Percentiles rank a stretch among this genome's conserved stretches.
Conservation (phyloP, 2,329 filamentous ascomycete species). For the Penicillium expansum region DNA sequence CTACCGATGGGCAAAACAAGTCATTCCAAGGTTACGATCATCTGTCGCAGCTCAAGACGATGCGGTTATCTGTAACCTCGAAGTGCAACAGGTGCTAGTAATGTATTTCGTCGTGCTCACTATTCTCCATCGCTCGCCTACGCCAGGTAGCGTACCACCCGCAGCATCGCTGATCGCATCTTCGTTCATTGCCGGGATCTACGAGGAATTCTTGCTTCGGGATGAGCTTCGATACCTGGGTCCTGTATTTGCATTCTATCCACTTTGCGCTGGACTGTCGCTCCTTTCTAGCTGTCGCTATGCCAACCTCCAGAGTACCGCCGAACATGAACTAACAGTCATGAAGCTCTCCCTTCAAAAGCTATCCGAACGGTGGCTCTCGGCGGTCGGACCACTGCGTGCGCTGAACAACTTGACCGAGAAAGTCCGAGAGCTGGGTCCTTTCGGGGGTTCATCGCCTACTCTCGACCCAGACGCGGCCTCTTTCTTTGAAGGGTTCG, state of each 20-base stretch:
- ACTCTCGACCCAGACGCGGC: constrained; percentile 18
- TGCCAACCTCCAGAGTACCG: constrained; percentile 27
- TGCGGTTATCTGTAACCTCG: constrained; percentile 25
- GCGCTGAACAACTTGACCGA: constrained; percentile 27
- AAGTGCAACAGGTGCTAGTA: constrained; percentile 37
- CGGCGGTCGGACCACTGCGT: constrained; percentile 23
- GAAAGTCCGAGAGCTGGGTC: constrained; percentile 23
- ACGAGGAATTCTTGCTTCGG: constrained; percentile 42
- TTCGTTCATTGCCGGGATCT: constrained; percentile 44
- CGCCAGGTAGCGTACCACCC: constrained; percentile 31
- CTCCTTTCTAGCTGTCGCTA: constrained; percentile 42
- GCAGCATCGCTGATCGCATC: constrained; percentile 42
- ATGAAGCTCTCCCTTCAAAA: constrained; percentile 31
- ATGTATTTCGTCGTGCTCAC: constrained; percentile 42
- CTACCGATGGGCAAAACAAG: constrained; percentile 42
- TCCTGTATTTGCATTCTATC: constrained; percentile 44
- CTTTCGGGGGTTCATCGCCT: constrained; percentile 16
- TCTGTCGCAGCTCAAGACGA: constrained; percentile 19
- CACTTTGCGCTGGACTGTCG: constrained; percentile 40
- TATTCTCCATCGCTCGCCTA: constrained; percentile 39
- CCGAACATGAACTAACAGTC: constrained; percentile 24
- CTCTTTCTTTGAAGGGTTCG: constrained; percentile 26
- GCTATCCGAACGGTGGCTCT: constrained; percentile 27
- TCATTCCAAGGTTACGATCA: constrained; percentile 21
- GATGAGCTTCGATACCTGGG: constrained; percentile 44